Base-by-base conservation (phyloP, 179 eudicot genomes). In the Gypsophila paniculata region DNA sequence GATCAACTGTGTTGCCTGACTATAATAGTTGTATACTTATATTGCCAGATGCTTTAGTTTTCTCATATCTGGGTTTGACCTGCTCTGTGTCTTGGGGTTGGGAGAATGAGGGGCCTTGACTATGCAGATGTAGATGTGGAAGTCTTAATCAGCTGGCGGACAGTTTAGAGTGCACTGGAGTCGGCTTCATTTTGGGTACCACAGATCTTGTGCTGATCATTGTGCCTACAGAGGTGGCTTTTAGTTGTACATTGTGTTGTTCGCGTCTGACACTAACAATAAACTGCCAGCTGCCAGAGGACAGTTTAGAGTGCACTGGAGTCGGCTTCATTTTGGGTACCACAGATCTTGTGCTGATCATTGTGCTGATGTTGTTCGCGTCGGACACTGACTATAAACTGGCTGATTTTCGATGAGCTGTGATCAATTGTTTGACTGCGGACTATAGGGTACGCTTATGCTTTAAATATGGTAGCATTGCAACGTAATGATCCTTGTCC, bases 1-100 rank as follows among this genome's bases (percentile, higher is more conserved):
- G 69, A 65, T 15, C 14, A 42, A 42, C 34, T 65, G 69, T 65
- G 39, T 42, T 21, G 53, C 2, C 69, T 65, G 69, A 65, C 69
- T 22, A 21, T 19, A 23, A 11, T 23, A 13, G 21, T 6, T 44
- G 4, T 63, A 10, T 23, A 23, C 12, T 23, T 44, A 0, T 63
- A 14, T 46, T 65, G 18, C 29, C 42, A 54, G 22, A 65, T 44
- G 54, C 34, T 65, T 65, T 23, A 42, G 34, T 42, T 44, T 0
- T 12, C 13, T 22, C 14, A 15, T 54, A 19, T 21, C 23, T 54
- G 2, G 9, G n/a, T 54, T 54, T 12, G 52, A 10, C 52, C 15
- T 46, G 15, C 14, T 46, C 9, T 2, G 49, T 44, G 52, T 10
- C 15, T 46, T 46, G 52, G 9, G 52, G 14, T 46, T 13, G 52